Evolutionary conservation across 179 eudicot species (phyloP), one percentile per base, ranked within the genome.

Genomic region (Heliamphora pulchella): DNA sequence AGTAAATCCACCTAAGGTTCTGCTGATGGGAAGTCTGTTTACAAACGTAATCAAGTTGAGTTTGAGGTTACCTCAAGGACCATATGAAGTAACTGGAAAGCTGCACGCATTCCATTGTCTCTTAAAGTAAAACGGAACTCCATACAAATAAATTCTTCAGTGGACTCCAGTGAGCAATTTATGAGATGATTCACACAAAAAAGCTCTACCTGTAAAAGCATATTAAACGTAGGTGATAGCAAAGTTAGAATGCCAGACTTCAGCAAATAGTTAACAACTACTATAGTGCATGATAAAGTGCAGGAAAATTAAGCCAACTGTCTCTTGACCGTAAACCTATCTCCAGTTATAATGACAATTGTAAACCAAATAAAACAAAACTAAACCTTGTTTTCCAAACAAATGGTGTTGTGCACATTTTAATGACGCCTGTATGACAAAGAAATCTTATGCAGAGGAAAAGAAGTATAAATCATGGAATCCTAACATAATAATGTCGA

Each of bases 31-130:
- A 13, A 18, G 71, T 13, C 55, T 44, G 1, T n/a, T 48, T 44
- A n/a, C n/a, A 7, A 73, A 55, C 55, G 41, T 55, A 39, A 62
- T 53, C 50, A 66, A 77, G 70, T 15, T 48, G 10, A 79, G 47
- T 57, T 51, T 66, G 58, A 39, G 63, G 46, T 83, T 91, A 96
- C 99, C 99, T 94, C 97, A 76, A 96, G 99, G 62, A 96, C 99
- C 99, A 96, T 96, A 88, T 96, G 99, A 80, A 96, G 92, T 76
- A 96, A 83, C 86, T 96, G 98, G 85, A 96, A 96, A 81, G 98
- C 99, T 64, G 99, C 99, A 79, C 94, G 98, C 99, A 96, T 96
- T 69, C 98, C 99, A 84, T 89, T 89, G 78, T 94, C 99, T 88
- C 99, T 89, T 83, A 94, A 81, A 61, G 99, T 96, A 83, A 96